Conservation (phyloP, 1,284 basidiomycete genomes). For the Tranzscheliella williamsii region DNA sequence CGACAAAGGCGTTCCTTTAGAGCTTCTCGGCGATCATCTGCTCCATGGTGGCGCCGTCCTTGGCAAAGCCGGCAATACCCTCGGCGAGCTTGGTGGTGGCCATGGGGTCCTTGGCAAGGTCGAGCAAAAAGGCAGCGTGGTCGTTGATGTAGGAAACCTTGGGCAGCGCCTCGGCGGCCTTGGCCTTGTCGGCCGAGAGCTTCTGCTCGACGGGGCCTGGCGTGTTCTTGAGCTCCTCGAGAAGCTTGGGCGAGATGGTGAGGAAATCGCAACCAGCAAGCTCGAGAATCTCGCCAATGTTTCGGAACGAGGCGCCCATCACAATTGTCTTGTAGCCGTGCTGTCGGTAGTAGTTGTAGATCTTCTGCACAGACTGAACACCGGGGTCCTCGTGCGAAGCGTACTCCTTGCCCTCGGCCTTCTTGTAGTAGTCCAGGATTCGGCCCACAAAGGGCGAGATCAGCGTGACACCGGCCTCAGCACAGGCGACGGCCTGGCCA, state of each 20-base stretch:
- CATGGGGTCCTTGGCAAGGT: slow-evolving; percentile 69
- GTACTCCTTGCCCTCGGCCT: slow-evolving; percentile 57
- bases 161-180: slow-evolving; percentile 68
- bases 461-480: slow-evolving; percentile 94
- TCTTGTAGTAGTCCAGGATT: slow-evolving; percentile 61
- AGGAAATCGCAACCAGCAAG: slow-evolving; percentile 93
- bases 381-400: slow-evolving; percentile 78
- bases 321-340: slow-evolving; percentile 98
- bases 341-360: slow-evolving; percentile 97
- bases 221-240: slow-evolving; percentile 88
- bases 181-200: slow-evolving; percentile 74
- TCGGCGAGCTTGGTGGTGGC: slow-evolving; percentile 70
- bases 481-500: slow-evolving; percentile 95
- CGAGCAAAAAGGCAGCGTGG: slow-evolving; percentile 94
- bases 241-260: slow-evolving; percentile 86
- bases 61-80: slow-evolving; percentile 84
- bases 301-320: slow-evolving; percentile 94
- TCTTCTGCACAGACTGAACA: slow-evolving; percentile 90
- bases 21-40: slow-evolving; percentile 79
- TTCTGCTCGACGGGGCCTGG: slow-evolving; percentile 78
- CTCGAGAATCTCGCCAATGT: slow-evolving; percentile 88
- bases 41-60: slow-evolving; percentile 90
- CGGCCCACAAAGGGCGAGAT: slow-evolving; percentile 99
- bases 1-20: too few relatives aligned
- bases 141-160: slow-evolving; percentile 89